Evolutionary conservation across 2,329 filamentous ascomycete species (phyloP).

Genomic region (Fusarium burgessii): DNA sequence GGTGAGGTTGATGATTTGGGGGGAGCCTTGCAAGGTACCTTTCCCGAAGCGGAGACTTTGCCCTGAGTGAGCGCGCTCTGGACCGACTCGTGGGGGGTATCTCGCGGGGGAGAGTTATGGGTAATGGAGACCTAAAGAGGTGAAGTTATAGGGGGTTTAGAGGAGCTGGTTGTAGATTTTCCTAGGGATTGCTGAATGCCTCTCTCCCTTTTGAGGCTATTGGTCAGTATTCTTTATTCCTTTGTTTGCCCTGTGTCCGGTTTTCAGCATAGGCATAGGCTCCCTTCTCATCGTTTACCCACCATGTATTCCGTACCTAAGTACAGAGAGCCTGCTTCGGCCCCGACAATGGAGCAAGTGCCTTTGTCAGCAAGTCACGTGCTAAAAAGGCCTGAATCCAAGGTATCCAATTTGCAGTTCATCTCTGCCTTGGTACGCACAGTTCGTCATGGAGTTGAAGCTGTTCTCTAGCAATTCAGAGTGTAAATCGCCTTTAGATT

Average conservation of each 20-base stretch:
- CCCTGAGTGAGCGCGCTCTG: slow-evolving; percentile 44
- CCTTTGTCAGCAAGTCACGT: slow-evolving; percentile 41
- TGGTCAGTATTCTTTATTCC: slow-evolving; percentile 1
- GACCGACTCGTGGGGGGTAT: slow-evolving; percentile 27
- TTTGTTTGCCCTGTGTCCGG: slow-evolving; percentile 1
- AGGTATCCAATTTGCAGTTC: neutral
- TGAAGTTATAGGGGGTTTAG: slow-evolving; percentile 19
- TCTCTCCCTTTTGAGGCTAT: neutral
- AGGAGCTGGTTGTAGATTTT: slow-evolving; percentile 3
- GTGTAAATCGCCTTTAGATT: neutral
- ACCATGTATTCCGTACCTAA: slow-evolving; percentile 40
- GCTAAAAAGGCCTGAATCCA: neutral
- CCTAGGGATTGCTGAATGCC: neutral
- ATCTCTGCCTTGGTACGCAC: neutral
- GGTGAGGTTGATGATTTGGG: slow-evolving; percentile 68
- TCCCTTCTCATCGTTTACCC: slow-evolving; percentile 22
- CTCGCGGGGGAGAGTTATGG: slow-evolving; percentile 32
- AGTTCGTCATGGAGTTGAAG: neutral
- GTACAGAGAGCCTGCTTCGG: slow-evolving; percentile 23
- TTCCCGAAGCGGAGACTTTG: slow-evolving; percentile 57
- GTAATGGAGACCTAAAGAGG: slow-evolving; percentile 39
- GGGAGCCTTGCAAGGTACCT: slow-evolving; percentile 52
- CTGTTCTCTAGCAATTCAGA: neutral
- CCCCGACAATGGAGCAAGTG: slow-evolving; percentile 9
- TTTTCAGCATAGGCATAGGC: slow-evolving; percentile 10